Evolutionary conservation across 2,329 filamentous ascomycete genomes (phyloP), one percentile per base, ranked within the genome.

Genomic region (Domatiomyces catenatus): DNA sequence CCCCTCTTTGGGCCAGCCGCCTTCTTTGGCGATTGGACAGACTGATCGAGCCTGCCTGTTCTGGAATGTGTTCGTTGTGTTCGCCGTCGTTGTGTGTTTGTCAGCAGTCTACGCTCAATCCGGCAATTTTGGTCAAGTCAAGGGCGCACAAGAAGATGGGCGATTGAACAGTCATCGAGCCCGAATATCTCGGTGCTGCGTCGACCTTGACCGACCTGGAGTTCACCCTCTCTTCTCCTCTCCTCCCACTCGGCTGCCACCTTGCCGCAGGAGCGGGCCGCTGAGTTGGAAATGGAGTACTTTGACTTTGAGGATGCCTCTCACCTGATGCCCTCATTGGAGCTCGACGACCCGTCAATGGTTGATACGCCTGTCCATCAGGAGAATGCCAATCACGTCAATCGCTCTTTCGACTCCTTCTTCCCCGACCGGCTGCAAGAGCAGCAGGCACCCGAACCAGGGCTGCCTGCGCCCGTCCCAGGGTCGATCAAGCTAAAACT

Each of bases 221-320:
- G 22, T 24, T 12, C 28, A 10, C 28, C 32, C 15, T 39, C 32
- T 39, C 32, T 15, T 39, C 12, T 39, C 15, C 3, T 15, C 32
- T 15, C 32, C 32, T 39, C 32, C 32, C 10, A 8, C 10, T 15
- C 8, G 8, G 5, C 32, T 15, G 10, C 32, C 32, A 8, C 12
- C 28, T 8, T 8, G 4, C 28, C 28, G 8, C 28, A 36, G 10
- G 32, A 39, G 8, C 32, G 10, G 12, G 32, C 32, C 10, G 32
- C 32, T 15, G 32, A 39, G 32, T 15, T 39, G 32, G 56, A 47
- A 10, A 70, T 72, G 69, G 69, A 71, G 58, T 72, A 70, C 59
- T 72, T 72, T 55, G 64, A 72, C 53, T 71, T 72, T 53, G 68
- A 71, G 53, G 65, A 68, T 51, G 69, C 69, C 32, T 68, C 69